Percentiles rank a stretch among this genome's conserved stretches.
Conservation (phyloP, 176 grass and related monocot species). For the Oryza glumipatula region DNA sequence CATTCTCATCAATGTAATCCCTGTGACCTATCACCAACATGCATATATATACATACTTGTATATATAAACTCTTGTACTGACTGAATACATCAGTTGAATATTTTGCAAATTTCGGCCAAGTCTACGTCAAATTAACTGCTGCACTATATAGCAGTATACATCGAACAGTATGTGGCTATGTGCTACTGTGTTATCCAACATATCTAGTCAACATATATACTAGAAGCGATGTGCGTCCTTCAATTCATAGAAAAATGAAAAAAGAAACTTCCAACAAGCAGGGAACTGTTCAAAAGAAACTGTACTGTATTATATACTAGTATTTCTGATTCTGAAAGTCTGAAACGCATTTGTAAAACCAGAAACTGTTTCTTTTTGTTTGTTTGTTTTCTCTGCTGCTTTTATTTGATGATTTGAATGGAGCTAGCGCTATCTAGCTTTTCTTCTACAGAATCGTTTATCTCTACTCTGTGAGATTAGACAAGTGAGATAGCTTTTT, state of each 20-base stretch:
- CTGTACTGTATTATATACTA: neutral
- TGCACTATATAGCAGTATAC: neutral
- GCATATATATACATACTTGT: neutral
- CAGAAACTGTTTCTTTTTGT: neutral
- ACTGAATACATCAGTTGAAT: neutral
- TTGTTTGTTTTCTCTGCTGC: neutral
- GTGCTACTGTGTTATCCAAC: neutral
- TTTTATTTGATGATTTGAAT: neutral
- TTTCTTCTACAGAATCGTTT: neutral
- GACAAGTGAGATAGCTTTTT: slow-evolving; percentile 54
- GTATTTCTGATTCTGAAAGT: neutral
- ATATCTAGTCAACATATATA: neutral
- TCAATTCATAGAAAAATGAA: neutral
- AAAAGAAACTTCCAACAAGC: neutral
- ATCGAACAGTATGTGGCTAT: neutral
- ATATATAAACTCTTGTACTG: neutral
- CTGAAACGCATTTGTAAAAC: neutral
- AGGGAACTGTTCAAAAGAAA: neutral
- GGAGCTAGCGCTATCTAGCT: neutral
- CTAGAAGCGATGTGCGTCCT: neutral
- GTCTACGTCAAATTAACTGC: neutral
- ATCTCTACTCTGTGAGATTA: slow-evolving; percentile 35
- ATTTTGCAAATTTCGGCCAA: neutral
- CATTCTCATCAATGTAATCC: slow-evolving; percentile 55
- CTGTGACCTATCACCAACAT: slow-evolving; percentile 10